Conservation (phyloP, 2,329 filamentous ascomycete species). For the Dactylella cylindrospora region DNA sequence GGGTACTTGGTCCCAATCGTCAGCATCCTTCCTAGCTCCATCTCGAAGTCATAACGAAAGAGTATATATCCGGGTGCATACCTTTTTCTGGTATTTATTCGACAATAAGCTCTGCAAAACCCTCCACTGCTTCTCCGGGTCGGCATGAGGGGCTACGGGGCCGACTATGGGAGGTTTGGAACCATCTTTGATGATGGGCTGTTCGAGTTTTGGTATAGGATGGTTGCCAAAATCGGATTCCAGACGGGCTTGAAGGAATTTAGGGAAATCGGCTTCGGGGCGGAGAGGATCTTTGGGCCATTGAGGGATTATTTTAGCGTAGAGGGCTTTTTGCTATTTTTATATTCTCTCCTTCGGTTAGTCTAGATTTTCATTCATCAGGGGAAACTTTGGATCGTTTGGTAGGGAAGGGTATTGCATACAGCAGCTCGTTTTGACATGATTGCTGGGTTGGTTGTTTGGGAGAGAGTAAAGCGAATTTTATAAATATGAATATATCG, state of each 20-base stretch:
- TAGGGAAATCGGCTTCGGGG: slow-evolving; percentile 64
- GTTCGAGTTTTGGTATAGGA: slow-evolving; percentile 16
- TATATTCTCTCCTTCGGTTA: too few species aligned
- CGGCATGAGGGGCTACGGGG: slow-evolving; percentile 52
- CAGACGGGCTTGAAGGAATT: slow-evolving; percentile 58
- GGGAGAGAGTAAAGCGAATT: too few species aligned
- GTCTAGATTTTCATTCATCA: too few species aligned
- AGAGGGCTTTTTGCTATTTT: slow-evolving; percentile 47
- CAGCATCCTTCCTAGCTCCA: slow-evolving; percentile 9
- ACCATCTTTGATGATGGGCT: slow-evolving; percentile 18
- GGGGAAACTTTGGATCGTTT: too few species aligned
- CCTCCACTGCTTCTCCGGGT: slow-evolving; percentile 62
- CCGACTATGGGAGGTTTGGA: slow-evolving; percentile 3
- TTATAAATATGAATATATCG: too few species aligned
- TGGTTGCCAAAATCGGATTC: slow-evolving; percentile 50
- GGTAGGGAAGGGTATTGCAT: too few species aligned
- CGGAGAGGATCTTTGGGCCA: slow-evolving; percentile 68
- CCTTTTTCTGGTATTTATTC: slow-evolving; percentile 62
- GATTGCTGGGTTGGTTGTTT: too few species aligned
- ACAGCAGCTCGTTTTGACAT: too few species aligned
- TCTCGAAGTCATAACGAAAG: background rate
- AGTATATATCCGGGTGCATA: slow-evolving; percentile 50
- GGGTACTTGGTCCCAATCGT: slow-evolving; percentile 53
- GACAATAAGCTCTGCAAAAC: slow-evolving; percentile 63
- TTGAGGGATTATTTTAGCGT: slow-evolving; percentile 58